phyloP scores from a whole-genome alignment of 148 eudicot species.

The Dysphania ambrosioides region DNA sequence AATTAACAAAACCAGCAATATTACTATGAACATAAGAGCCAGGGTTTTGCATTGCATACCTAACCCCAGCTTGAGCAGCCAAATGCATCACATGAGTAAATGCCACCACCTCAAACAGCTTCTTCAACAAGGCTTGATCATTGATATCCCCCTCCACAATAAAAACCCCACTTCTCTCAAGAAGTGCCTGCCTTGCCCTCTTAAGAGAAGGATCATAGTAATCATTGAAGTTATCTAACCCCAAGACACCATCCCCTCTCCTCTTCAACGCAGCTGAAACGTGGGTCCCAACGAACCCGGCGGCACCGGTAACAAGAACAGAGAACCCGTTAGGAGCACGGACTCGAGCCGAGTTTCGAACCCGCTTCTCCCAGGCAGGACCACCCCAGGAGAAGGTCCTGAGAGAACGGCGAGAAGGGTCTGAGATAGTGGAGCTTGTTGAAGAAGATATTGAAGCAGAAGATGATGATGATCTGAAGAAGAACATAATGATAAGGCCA shows the following conservation, averaged over 20 bases:
- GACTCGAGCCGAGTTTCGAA: constrained; percentile 47
- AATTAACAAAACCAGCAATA: constrained; percentile 66
- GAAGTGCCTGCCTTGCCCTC: constrained; percentile 48
- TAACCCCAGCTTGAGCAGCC: constrained; percentile 86
- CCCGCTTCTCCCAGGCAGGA: constrained; percentile 64
- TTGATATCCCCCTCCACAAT: constrained; percentile 82
- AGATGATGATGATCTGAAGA: constrained; percentile 46
- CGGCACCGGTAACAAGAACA: constrained; percentile 75
- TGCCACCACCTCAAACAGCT: constrained; percentile 53
- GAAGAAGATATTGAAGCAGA: constrained; percentile 25
- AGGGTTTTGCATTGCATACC: constrained; percentile 85
- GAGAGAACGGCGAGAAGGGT: constrained; percentile 53
- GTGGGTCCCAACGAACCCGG: constrained; percentile 81
- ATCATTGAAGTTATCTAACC: constrained; percentile 71
- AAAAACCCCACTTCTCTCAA: constrained; percentile 57
- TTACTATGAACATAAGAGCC: constrained; percentile 77
- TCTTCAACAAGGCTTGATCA: constrained; percentile 44
- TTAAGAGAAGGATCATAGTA: constrained; percentile 74
- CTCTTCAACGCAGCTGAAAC: constrained; percentile 62
- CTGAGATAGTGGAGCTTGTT: constrained; percentile 31
- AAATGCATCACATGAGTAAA: constrained; percentile 83
- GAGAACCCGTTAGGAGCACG: constrained; percentile 55
- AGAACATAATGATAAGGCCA: constrained; percentile 52
- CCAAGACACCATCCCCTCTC: constrained; percentile 73
- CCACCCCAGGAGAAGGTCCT: constrained; percentile 59